These are phyloP conservation scores for Microdochium bolleyi DNA, from an alignment of 2,329 filamentous ascomycete species.

Conservation along the genomic window DNA sequence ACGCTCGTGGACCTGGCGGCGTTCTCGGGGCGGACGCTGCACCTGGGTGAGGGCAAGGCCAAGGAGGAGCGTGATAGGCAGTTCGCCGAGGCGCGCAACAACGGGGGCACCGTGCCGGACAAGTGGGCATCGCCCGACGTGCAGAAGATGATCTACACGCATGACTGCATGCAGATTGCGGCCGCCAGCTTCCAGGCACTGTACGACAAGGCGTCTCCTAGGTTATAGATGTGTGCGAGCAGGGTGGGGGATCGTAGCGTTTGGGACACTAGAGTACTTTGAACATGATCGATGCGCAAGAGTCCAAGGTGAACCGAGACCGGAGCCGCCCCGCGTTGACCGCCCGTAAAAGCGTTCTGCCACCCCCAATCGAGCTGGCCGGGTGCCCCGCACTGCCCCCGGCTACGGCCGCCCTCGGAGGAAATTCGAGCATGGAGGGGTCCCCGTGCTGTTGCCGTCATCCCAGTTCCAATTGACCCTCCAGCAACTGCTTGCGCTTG, in stretches of 20 bases:
- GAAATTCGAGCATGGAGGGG: too few species aligned
- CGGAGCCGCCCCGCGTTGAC: not conserved
- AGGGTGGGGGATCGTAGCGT: too few species aligned
- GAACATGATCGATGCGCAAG: too few species aligned
- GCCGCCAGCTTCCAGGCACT: slow-evolving; percentile 42
- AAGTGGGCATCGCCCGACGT: slow-evolving; percentile 66
- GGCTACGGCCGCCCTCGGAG: too few species aligned
- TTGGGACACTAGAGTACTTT: too few species aligned
- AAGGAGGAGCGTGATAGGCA: slow-evolving; percentile 50
- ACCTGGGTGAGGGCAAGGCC: slow-evolving; percentile 49
- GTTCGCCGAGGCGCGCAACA: slow-evolving; percentile 43
- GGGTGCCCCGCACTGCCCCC: not conserved
- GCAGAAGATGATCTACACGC: slow-evolving; percentile 57
- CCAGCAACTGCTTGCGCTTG: too few species aligned
- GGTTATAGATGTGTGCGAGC: too few species aligned
- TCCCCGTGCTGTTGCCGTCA: too few species aligned
- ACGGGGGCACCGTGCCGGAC: slow-evolving; percentile 46
- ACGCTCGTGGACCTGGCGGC: slow-evolving; percentile 46
- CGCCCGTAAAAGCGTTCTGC: not conserved
- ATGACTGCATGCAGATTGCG: slow-evolving; percentile 51
- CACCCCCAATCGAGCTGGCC: not conserved
- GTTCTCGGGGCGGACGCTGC: slow-evolving; percentile 43
- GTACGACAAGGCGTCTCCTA: slow-evolving; percentile 16
- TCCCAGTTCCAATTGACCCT: too few species aligned
- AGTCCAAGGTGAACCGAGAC: too few species aligned